Evolutionary conservation across 2,329 filamentous ascomycete species (phyloP).

Genomic region (Penicillium sumatraense): DNA sequence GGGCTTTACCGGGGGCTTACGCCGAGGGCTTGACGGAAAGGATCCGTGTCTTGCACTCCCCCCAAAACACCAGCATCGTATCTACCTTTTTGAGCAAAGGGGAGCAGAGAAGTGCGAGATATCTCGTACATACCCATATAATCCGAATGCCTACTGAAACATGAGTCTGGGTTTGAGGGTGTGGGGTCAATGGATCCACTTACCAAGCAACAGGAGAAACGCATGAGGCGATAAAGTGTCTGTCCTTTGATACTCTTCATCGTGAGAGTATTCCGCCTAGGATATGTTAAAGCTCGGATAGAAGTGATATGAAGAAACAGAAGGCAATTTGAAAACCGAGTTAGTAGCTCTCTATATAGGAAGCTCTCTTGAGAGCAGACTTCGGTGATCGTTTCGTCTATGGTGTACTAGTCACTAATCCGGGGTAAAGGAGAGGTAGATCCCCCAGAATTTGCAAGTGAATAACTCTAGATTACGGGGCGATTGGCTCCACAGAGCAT

Average conservation of each 20-base stretch:
- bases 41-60: background rate
- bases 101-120: background rate
- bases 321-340: background rate
- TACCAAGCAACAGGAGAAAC: background rate
- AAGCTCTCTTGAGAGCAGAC: background rate
- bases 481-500: background rate
- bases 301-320: background rate
- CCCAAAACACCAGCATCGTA: slow-evolving; percentile 1
- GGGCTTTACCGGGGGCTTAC: background rate
- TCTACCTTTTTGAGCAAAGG: background rate
- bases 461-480: background rate
- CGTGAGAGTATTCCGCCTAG: background rate
- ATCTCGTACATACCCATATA: background rate
- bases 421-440: background rate
- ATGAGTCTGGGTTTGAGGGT: background rate
- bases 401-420: background rate
- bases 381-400: background rate
- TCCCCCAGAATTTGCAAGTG: background rate
- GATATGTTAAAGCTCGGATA: background rate
- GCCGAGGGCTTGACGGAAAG: background rate
- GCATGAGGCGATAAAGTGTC: background rate
- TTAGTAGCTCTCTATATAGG: background rate
- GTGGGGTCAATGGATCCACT: background rate
- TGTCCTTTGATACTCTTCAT: background rate
- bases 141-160: background rate